These are phyloP conservation scores for Apostasia ramifera DNA, from an alignment of 106 monocot species.

Conservation along the genomic window DNA sequence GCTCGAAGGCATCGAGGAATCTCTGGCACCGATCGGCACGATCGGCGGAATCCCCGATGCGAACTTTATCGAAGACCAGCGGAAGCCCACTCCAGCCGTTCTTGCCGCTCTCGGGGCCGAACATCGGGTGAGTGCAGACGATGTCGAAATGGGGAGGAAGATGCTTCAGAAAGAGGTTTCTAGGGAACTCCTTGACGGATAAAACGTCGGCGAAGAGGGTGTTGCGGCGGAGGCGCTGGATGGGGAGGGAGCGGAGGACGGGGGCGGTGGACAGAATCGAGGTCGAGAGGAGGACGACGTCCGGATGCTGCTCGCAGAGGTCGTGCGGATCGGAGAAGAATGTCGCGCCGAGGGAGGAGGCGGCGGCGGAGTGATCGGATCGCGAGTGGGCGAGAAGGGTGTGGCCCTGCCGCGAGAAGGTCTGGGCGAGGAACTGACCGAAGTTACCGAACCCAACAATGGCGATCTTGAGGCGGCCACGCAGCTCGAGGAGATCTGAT, in stretches of 20 bases:
- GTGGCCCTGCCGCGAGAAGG: conserved; percentile 49
- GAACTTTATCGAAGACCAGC: conserved; percentile 56
- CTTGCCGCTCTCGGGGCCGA: conserved; percentile 61
- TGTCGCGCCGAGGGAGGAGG: conserved; percentile 27
- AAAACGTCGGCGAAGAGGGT: conserved; percentile 69
- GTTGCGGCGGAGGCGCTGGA: conserved; percentile 46
- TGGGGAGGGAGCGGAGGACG: conserved; percentile 39
- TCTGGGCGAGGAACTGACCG: conserved; percentile 55
- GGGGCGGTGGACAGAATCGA: conserved; percentile 37
- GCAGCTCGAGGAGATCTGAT: conserved; percentile 1
- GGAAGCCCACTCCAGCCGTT: conserved; percentile 57
- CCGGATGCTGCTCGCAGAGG: conserved; percentile 76
- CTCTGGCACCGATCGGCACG: conserved; percentile 20
- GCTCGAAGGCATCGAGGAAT: conserved; percentile 48
- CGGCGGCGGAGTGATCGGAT: conserved; percentile 45
- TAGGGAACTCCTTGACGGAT: conserved; percentile 74
- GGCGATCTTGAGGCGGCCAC: conserved; percentile 53
- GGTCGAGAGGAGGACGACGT: conserved; percentile 51
- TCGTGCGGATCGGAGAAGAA: conserved; percentile 58
- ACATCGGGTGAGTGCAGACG: conserved; percentile 81
- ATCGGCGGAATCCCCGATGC: conserved; percentile 16
- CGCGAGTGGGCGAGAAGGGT: conserved; percentile 60
- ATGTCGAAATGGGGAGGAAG: conserved; percentile 56
- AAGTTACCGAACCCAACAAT: conserved; percentile 76
- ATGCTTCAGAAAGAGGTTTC: conserved; percentile 25